Evolutionary conservation across 2,329 filamentous ascomycete species (phyloP).

Genomic region (Cytospora schulzeri): DNA sequence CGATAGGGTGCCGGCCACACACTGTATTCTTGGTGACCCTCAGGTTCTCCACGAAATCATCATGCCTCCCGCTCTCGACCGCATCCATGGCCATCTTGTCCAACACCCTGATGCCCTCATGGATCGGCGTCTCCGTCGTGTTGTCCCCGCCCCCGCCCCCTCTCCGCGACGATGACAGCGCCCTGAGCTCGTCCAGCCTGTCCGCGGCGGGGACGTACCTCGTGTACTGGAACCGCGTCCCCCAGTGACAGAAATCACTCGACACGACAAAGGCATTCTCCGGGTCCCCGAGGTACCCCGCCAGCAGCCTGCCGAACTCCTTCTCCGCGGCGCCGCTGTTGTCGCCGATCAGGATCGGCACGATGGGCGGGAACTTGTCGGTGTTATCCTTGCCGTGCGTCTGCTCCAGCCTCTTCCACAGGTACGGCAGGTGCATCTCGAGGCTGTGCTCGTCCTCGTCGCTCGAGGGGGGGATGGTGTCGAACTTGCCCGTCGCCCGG

Average conservation of each 20-base stretch:
- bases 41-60: constrained; percentile 69
- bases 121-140: constrained; percentile 63
- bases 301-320: constrained; percentile 68
- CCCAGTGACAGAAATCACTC: constrained; percentile 98
- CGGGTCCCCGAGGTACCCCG: constrained; percentile 75
- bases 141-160: constrained; percentile 40
- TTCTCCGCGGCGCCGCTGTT: constrained; percentile 68
- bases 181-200: constrained; percentile 44
- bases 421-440: constrained; percentile 95
- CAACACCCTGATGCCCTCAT: constrained; percentile 80
- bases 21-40: constrained; percentile 82
- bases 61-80: constrained; percentile 75
- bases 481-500: constrained; percentile 55
- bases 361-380: constrained; percentile 66
- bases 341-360: constrained; percentile 85
- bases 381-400: constrained; percentile 45
- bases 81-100: constrained; percentile 84
- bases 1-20: constrained; percentile 92
- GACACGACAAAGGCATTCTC: constrained; percentile 83
- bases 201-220: constrained; percentile 65
- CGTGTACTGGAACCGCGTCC: constrained; percentile 78
- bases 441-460: constrained; percentile 90
- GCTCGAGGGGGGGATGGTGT: constrained; percentile 62
- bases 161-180: constrained; percentile 37
- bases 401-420: constrained; percentile 72